Base-by-base conservation (phyloP, 768 basidiomycete species). In the Mycena indigotica region DNA sequence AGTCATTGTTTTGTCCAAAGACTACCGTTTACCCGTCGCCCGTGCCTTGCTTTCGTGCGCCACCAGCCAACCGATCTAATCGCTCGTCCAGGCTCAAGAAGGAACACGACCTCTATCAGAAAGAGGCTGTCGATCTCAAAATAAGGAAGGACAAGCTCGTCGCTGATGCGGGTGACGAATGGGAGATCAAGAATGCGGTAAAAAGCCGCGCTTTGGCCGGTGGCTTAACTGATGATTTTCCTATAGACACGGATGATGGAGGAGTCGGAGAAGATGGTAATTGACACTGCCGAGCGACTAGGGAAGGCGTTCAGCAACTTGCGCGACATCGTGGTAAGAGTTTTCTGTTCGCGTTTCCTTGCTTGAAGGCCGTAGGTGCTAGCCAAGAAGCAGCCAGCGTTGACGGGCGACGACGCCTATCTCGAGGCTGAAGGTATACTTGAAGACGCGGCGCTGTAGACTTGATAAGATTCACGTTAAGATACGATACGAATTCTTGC, bases 241-340 rank as follows among this genome's bases (percentile, higher is more conserved):
- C 41, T 55, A 52, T 66, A 93, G 91, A 77, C 70, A 53, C 82
- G 80, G 66, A 76, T 93, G 75, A 73, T 86, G 49, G 86, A 89
- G 55, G 93, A 95, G 76, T 86, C 87, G 40, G 75, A 83, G 60
- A 91, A 84, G 78, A 92, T 95, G 92, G 81, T 93, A 57, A 73
- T 73, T 50, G 90, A 93, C 67, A 80, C 86, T 21, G 73, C 76
- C 54, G 78, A 70, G 53, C 81, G 88, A 46, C 74, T 92, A n/a
- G 82, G 77, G 46, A 82, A 78, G 66, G 85, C 84, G 28, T 77
- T 77, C 28, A 84, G 75, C 55, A 89, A 89, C 54, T 77, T 95
- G 57, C 75, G 79, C 61, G 80, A 82, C 56, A 72, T 92, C 45
- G 70, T 92, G 52, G 93, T 95, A 69, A 60, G 90, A 84, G 63